Conservation (phyloP, 805 yeast species). For the Saccharomyces kudriavzevii region DNA sequence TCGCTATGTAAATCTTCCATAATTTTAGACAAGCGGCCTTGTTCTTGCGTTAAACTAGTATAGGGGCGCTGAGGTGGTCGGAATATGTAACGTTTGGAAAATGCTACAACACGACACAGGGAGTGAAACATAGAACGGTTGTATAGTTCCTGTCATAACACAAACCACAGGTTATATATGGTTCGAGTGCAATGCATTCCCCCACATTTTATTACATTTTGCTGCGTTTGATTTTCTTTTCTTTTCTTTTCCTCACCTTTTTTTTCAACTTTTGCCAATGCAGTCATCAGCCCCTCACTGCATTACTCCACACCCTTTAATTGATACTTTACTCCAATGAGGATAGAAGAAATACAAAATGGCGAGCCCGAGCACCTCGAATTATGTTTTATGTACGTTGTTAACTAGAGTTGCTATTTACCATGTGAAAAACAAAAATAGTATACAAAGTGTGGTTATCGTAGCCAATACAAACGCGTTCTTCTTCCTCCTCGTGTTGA, state of each 20-base stretch:
- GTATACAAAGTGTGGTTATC: slow-evolving; percentile 63
- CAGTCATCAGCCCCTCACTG: neutral
- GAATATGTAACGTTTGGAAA: neutral
- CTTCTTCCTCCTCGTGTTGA: slow-evolving; percentile 81
- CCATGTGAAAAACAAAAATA: slow-evolving; percentile 52
- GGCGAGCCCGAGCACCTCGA: neutral
- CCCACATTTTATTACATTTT: neutral
- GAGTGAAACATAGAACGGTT: neutral
- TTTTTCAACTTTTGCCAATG: neutral
- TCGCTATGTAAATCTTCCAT: neutral
- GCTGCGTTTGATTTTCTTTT: neutral
- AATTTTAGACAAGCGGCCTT: neutral
- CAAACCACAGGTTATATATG: neutral
- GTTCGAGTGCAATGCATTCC: neutral
- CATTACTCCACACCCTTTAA: neutral
- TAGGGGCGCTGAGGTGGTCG: neutral
- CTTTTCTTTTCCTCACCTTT: neutral
- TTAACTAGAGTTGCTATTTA: slow-evolving; percentile 11
- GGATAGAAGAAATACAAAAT: neutral
- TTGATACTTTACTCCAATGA: neutral
- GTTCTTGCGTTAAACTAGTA: neutral
- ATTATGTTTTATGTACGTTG: neutral
- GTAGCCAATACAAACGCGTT: slow-evolving; percentile 78
- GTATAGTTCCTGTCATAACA: neutral
- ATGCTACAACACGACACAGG: neutral